Base-by-base conservation (phyloP, 2,329 filamentous ascomycete species). In the Fusarium redolens region DNA sequence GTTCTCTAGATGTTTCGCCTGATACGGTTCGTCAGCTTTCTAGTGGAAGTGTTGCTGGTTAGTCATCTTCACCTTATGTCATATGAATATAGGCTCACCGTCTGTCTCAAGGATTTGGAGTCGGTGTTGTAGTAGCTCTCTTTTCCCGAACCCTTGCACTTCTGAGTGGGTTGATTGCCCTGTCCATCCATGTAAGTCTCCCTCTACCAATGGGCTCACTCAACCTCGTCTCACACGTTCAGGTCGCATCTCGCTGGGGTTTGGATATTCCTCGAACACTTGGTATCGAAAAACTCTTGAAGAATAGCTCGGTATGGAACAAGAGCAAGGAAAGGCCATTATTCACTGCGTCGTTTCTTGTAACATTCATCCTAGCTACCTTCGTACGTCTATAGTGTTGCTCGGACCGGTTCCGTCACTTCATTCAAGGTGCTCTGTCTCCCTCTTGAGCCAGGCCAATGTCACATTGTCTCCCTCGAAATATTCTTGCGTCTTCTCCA, bases 401-500 rank as follows among this genome's bases (percentile, higher is more conserved):
- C 33, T 50, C 51, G 47, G 88, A 61, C 48, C 28, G 33, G 22
- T n/a, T 56, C 44, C 17, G 38, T 38, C 30, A n/a, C 58, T 58
- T 75, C 52, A 80, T 41, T 78, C 72, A 72, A 91, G 88, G 10
- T 91, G 89, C 77, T 88, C 87, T n/a, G 93, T 97, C 85, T 99
- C 96, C 78, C 93, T 90, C 84, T 93, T 89, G 77, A 99, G 85
- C 96, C 96, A 99, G 61, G 88, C 89, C 81, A 89, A 84, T 4
- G 94, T 93, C 75, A 92, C 80, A 54, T 90, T 84, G 79, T 97
- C 94, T 5, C 90, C 85, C 72, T 92, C 85, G 77, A 99, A 96
- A 82, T 90, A 95, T 22, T 84, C 86, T 79, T 90, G 90, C 7
- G 94, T 97, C 86, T 96, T 97, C 66, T 92, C 89, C 81, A 91